Evolutionary conservation across 2,329 filamentous ascomycete genomes (phyloP), one percentile per base, ranked within the genome.

Genomic region (Trichophaea hybrida): DNA sequence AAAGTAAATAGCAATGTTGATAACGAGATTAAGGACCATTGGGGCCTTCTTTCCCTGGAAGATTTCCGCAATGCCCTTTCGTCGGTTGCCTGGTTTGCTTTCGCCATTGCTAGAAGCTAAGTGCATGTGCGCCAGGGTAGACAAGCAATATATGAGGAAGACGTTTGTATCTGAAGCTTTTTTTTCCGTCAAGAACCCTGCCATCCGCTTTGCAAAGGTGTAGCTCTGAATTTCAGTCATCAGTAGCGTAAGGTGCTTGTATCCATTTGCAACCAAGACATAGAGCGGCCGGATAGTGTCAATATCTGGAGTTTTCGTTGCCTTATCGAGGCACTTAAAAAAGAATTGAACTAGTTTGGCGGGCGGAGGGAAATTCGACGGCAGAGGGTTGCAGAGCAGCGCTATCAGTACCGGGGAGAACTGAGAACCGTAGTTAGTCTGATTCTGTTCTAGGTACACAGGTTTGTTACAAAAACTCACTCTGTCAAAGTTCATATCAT

Each of bases 251-350:
- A 66, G 57, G 43, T 65, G 59, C n/a, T 43, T 53, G 57, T 60
- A 64, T n/a, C 64, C 64, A 46, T 63, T 65, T 15, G 64, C 58
- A 35, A 65, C 63, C 43, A 66, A 61, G n/a, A 40, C 61, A 58
- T 66, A 64, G 38, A 66, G 56, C 10, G 60, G 52, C 38, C 58
- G 58, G 32, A 66, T 61, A 8, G 64, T 62, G 32, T 59, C 40
- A 7, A 56, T 44, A 15, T 50, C 55, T 7, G 64, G 59, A 13
- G 54, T 59, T 33, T 57, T 60, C 2, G 61, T 64, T 33, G 63
- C 63, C 44, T 58, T 37, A 46, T 65, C 63, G 24, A 66, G 38
- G 32, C 53, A 57, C 3, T 58, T 59, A 31, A 66, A 57, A 40
- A 66, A 66, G 48, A 64, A 62, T 5, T 61, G 56, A 17, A 65